Base-by-base conservation (phyloP, 805 yeast species). In the Peterozyma xylosa region DNA sequence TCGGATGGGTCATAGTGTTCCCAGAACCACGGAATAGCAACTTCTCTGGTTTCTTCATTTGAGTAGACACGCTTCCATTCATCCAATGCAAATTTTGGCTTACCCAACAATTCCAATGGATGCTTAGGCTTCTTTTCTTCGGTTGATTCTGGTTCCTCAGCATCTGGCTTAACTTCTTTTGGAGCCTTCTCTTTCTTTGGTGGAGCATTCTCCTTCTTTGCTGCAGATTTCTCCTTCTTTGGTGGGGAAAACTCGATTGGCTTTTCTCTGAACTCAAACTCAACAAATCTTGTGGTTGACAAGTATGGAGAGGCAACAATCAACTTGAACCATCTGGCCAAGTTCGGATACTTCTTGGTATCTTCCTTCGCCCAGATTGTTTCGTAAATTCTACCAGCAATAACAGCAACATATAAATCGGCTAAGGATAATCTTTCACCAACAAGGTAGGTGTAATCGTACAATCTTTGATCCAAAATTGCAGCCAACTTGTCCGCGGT, bases 21-120 rank as follows among this genome's bases (percentile, higher is more conserved):
- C 95, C 95, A 88, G 85, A 87, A 88, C 89, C 89, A 88, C 60
- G 95, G 95, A 52, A 87, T 74, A 54, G 95, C 91, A 51, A 66
- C 74, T 66, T 80, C 82, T 68, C 95, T 83, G 61, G 95, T 86
- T 61, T 88, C 95, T 71, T 85, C 87, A 75, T 87, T 88, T 51
- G 95, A 85, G 81, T 88, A 87, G 53, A 69, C 69, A 70, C 93
- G 80, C 77, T 87, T 87, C 90, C 95, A 86, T 66, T 83, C 87
- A 61, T 86, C 95, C 51, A 87, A 60, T 50, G 74, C 64, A 56
- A 77, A 68, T 57, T 71, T 72, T 50, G 76, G 57, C 60, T 74
- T 80, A 57, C 88, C 88, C 52, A 87, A 78, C 46, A 71, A 68
- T 64, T 80, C 91, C 64, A 87, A 77, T 60, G 95, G 95, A 72